A percentile compares a stretch with the other conserved stretches of the same genome.
These are phyloP conservation scores for Wickerhamomyces chaumierensis DNA, from an alignment of 805 yeast genomes.

Conservation along the genomic window DNA sequence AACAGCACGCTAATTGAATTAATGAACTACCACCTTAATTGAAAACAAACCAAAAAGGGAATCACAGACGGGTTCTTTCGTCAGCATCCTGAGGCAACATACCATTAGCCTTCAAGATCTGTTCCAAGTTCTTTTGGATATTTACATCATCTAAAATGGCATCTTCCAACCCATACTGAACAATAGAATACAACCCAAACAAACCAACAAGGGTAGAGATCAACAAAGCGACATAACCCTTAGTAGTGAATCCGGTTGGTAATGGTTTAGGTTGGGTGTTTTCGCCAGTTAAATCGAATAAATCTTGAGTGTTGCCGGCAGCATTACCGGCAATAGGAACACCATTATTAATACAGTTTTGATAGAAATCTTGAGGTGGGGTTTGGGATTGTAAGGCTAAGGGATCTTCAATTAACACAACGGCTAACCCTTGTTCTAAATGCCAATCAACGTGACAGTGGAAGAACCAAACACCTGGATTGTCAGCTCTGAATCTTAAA, in stretches of 20 bases:
- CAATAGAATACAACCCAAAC: constrained; percentile 49
- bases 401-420: constrained; percentile 65
- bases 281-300: constrained; percentile 51
- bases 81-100: constrained; percentile 8
- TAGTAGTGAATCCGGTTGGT: constrained; percentile 60
- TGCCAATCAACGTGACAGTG: constrained; percentile 90
- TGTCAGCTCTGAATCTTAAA: constrained; percentile 64
- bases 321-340: constrained; percentile 54
- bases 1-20: too few species aligned
- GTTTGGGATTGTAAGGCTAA: constrained; percentile 29
- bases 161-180: constrained; percentile 57
- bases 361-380: constrained; percentile 36
- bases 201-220: constrained; percentile 45
- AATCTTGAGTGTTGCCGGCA: constrained; percentile 45
- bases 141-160: constrained; percentile 36
- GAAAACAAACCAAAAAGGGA: too few species aligned
- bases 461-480: constrained; percentile 92
- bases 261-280: constrained; percentile 47
- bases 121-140: constrained; percentile 26
- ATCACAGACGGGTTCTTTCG: constrained; percentile 12
- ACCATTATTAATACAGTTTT: constrained; percentile 35
- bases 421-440: constrained; percentile 70
- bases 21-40: too few species aligned
- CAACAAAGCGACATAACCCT: constrained; percentile 55
- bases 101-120: constrained; percentile 20